Evolutionary conservation across 768 basidiomycete genomes (phyloP).

Genomic region (Pleurotus tuoliensis): DNA sequence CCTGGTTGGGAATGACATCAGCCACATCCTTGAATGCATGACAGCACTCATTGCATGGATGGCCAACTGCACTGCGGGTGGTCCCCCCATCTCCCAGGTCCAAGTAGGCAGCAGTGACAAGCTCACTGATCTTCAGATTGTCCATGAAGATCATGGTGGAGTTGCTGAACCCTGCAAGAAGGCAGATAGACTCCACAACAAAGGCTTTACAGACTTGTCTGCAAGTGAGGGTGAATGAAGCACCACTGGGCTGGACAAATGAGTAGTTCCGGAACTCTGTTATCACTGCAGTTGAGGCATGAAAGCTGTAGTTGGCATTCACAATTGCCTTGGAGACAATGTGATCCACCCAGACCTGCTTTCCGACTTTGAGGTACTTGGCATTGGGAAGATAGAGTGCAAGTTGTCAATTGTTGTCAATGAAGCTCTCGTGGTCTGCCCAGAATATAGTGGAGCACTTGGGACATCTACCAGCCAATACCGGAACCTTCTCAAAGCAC

Average conservation of each 20-base stretch:
- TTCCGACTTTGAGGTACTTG: not conserved
- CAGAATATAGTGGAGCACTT: too few species aligned
- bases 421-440: not conserved
- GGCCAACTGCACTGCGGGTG: slow-evolving; percentile 1
- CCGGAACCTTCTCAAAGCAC: too few species aligned
- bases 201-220: slow-evolving; percentile 16
- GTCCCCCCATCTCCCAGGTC: slow-evolving; percentile 8
- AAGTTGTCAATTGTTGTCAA: not conserved
- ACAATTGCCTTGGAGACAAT: slow-evolving; percentile 11
- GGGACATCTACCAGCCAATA: too few species aligned
- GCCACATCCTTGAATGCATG: slow-evolving; percentile 8
- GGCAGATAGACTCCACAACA: slow-evolving; percentile 17
- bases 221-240: slow-evolving; percentile 1
- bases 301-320: slow-evolving; percentile 16
- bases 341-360: not conserved
- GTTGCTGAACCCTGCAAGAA: slow-evolving; percentile 9
- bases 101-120: slow-evolving; percentile 2
- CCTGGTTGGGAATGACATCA: not conserved
- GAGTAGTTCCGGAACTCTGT: slow-evolving; percentile 12
- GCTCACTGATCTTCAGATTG: slow-evolving; percentile 4
- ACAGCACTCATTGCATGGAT: slow-evolving; percentile 9
- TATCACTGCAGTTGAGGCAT: slow-evolving; percentile 15
- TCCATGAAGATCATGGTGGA: slow-evolving; percentile 2
- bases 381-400: not conserved
- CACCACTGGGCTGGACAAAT: slow-evolving; percentile 2